Percentiles rank a stretch among this genome's conserved stretches.
These are phyloP conservation scores for Aspergillus alliaceus DNA, from an alignment of 2,329 filamentous ascomycete species.

Conservation along the genomic window DNA sequence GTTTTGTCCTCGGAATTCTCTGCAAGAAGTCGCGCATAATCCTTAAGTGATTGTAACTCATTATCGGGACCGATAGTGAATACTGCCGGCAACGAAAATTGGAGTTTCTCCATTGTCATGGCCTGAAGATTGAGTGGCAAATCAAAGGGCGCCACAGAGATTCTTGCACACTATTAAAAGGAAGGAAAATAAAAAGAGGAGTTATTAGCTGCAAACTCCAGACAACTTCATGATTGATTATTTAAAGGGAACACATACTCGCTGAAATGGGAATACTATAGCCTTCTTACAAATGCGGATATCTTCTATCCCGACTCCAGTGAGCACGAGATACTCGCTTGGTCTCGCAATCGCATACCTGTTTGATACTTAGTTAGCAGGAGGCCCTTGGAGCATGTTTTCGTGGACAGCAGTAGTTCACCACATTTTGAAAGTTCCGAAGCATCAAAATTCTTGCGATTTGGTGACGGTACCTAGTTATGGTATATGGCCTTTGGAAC, in stretches of 20 bases:
- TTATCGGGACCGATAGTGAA: slow-evolving; percentile 84
- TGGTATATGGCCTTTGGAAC: too few relatives aligned
- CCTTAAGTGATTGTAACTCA: slow-evolving; percentile 67
- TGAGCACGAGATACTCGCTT: slow-evolving; percentile 85
- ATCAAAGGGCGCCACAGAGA: slow-evolving; percentile 59
- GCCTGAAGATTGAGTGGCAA: slow-evolving; percentile 80
- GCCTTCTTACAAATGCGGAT: slow-evolving; percentile 78
- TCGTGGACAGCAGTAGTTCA: not conserved
- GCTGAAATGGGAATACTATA: slow-evolving; percentile 70
- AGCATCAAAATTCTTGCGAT: not conserved
- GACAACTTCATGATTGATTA: not conserved
- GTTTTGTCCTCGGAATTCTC: slow-evolving; percentile 58
- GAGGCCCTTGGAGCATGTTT: not conserved
- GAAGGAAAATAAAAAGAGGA: not conserved
- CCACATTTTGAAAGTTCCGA: slow-evolving; percentile 14
- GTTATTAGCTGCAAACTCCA: not conserved
- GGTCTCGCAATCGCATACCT: slow-evolving; percentile 70
- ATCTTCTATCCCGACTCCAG: slow-evolving; percentile 71
- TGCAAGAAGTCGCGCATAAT: slow-evolving; percentile 79
- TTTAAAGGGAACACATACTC: slow-evolving; percentile 31
- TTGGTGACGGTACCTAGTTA: not conserved
- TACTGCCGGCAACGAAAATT: slow-evolving; percentile 77
- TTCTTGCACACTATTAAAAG: slow-evolving; percentile 29
- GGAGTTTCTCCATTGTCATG: slow-evolving; percentile 86
- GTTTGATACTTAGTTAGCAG: slow-evolving; percentile 27